Base-by-base conservation (phyloP, 2,329 filamentous ascomycete genomes). In the Fusarium lateritium region DNA sequence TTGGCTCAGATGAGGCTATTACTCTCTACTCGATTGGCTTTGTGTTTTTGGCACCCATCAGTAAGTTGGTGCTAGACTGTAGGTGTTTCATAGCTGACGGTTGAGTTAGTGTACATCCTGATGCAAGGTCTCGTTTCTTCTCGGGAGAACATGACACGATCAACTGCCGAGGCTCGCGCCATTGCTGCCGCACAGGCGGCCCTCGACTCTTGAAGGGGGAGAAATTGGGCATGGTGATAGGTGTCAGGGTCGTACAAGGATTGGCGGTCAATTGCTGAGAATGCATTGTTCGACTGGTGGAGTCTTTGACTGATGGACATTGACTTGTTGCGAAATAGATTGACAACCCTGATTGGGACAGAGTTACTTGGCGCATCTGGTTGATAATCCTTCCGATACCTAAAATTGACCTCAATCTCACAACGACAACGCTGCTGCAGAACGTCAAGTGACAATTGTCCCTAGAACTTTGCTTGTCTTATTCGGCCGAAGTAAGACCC, bases 51-150 rank as follows among this genome's bases (percentile, higher is more conserved):
- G 77, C 83, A 11, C 80, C 82, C 6, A 76, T 81, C 56, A 79
- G 85, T 87, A 75, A 80, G 84, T 78, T 6, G 5, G 11, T 5
- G 11, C 2, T 21, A 10, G 15, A 7, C 13, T 24, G 24, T 3
- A 13, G 11, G 9, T 42, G 42, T 36, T 19, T 26, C 21, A 24
- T 22, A 45, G 50, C 69, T 77, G 39, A 78, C 65, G 59, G 47
- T 10, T 34, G 21, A 39, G 45, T 44, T 52, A 85, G 85, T 83
- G 74, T 86, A 84, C 69, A 77, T 81, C 7, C 78, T 84, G 70
- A 78, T 84, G 76, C 83, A 85, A 63, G 84, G 84, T 44, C 79
- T 87, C 52, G 76, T 83, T 52, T 81, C 79, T 58, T 80, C 86
- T 71, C 83, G 85, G 22, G 84, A 87, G 73, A 78, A 76, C 36